A percentile compares a stretch with the other conserved stretches of the same genome.
Evolutionary conservation across 495 filamentous ascomycete species (phyloP).

Genomic region (Penicillium nucicola): DNA sequence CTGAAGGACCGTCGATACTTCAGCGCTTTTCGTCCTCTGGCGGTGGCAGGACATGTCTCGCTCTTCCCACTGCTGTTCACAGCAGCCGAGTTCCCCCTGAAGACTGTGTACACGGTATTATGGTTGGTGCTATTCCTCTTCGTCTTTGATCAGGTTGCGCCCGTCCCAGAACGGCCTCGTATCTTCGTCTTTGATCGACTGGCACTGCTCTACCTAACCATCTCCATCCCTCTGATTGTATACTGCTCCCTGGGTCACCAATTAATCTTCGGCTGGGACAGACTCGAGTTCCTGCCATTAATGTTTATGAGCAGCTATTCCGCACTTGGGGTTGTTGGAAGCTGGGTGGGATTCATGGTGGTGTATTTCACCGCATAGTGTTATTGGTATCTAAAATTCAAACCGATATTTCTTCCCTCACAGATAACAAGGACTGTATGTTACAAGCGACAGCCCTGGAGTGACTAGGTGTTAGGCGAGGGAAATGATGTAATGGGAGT

Average conservation of each 20-base stretch:
- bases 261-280: slow-evolving; percentile 70
- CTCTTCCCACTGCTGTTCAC: slow-evolving; percentile 95
- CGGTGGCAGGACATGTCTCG: slow-evolving; percentile 90
- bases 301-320: slow-evolving; percentile 98
- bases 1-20: slow-evolving; percentile 89
- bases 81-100: slow-evolving; percentile 80
- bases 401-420: slow-evolving; percentile 2
- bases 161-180: slow-evolving; percentile 66
- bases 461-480: not conserved
- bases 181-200: slow-evolving; percentile 89
- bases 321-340: slow-evolving; percentile 90
- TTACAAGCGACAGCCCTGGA: no score
- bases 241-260: slow-evolving; percentile 86
- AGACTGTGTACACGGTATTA: slow-evolving; percentile 87
- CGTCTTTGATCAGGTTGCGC: slow-evolving; percentile 83
- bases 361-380: slow-evolving; percentile 77
- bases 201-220: slow-evolving; percentile 78
- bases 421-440: not conserved
- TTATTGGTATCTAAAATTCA: not conserved
- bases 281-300: slow-evolving; percentile 85
- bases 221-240: slow-evolving; percentile 82
- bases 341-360: slow-evolving; percentile 93
- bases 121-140: slow-evolving; percentile 87
- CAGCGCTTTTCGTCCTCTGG: slow-evolving; percentile 85
- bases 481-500: slow-evolving; percentile 24